These are phyloP conservation scores for Bacidia rubella DNA, from an alignment of 495 filamentous ascomycete species.

Conservation along the genomic window DNA sequence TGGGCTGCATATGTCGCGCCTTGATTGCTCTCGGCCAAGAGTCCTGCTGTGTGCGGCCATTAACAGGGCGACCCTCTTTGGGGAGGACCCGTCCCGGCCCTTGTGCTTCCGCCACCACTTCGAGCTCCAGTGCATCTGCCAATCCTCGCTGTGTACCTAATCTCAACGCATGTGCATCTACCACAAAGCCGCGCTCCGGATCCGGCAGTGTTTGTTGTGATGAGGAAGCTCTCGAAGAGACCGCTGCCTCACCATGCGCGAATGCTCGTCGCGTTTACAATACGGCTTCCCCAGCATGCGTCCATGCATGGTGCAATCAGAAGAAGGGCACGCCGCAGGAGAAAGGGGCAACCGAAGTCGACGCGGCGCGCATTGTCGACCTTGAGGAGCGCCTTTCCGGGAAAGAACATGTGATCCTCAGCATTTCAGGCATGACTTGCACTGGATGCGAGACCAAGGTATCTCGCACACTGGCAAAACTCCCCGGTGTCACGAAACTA, in stretches of 20 bases:
- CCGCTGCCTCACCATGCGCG: too few relatives aligned
- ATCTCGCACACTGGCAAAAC: not conserved
- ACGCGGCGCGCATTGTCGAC: not conserved
- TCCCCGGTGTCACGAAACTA: conserved; percentile 30
- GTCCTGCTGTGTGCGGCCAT: not conserved
- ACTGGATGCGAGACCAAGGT: not conserved
- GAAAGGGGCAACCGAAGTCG: not conserved
- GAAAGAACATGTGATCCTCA: not conserved
- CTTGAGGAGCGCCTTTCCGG: not conserved
- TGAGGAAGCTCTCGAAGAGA: not conserved
- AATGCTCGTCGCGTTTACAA: not conserved
- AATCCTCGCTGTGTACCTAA: not conserved
- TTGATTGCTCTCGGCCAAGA: not conserved
- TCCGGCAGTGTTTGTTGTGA: not conserved
- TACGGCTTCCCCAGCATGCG: not conserved
- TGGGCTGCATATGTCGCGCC: not conserved
- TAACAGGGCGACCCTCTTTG: not conserved
- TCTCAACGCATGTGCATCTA: not conserved
- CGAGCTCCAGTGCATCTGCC: not conserved
- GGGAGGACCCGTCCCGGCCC: not conserved
- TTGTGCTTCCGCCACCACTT: not conserved
- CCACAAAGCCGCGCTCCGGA: not conserved
- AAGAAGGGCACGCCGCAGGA: not conserved
- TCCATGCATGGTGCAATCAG: not conserved
- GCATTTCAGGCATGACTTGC: not conserved